Conservation (phyloP, 768 basidiomycete genomes). For the Termitomyces sp. region DNA sequence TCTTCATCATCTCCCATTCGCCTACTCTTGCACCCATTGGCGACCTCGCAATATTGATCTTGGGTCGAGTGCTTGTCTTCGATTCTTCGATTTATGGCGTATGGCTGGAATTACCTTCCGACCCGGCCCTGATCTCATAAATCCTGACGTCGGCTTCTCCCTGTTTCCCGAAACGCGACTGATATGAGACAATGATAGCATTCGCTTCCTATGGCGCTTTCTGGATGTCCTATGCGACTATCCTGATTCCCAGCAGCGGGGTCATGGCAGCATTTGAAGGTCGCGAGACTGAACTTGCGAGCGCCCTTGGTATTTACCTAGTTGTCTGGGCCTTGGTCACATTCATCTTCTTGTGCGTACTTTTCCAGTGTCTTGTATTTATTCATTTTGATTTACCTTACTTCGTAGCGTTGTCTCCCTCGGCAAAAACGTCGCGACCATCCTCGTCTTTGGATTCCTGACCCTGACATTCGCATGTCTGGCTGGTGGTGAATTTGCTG, state of each 20-base stretch:
- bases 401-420: conserved; percentile 32
- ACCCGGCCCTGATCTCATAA: neutral
- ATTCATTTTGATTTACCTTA: neutral
- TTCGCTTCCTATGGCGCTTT: conserved; percentile 85
- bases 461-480: conserved; percentile 38
- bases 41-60: too few species aligned
- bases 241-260: conserved; percentile 70
- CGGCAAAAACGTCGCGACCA: conserved; percentile 37
- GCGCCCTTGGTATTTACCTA: conserved; percentile 72
- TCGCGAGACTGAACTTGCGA: conserved; percentile 32
- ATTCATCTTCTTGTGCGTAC: conserved; percentile 57
- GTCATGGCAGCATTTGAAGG: conserved; percentile 49
- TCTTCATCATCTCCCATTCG: too few species aligned
- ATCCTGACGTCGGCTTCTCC: neutral
- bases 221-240: conserved; percentile 80
- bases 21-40: too few species aligned
- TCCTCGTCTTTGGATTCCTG: conserved; percentile 33
- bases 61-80: neutral
- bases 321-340: conserved; percentile 76
- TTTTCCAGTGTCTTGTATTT: neutral
- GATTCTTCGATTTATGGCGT: too few species aligned
- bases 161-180: conserved; percentile 1
- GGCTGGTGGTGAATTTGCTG: conserved; percentile 34
- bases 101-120: too few species aligned
- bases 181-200: conserved; percentile 36